Conservation (phyloP, 768 basidiomycete genomes). For the Lactarius tabidus region DNA sequence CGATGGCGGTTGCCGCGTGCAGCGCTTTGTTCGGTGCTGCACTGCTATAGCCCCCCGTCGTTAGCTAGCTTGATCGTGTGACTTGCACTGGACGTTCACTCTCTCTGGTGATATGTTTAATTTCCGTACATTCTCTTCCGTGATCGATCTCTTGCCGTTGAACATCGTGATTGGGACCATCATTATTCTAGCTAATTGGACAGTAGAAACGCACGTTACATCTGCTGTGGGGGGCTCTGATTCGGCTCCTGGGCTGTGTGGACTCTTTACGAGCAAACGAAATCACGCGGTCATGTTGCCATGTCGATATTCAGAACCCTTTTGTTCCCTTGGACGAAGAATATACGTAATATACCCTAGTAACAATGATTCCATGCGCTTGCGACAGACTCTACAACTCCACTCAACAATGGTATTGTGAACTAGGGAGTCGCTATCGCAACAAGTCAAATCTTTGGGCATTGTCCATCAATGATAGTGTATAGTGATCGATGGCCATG, state of each 20-base stretch:
- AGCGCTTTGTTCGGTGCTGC: conserved; percentile 15
- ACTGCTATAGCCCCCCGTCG: neutral
- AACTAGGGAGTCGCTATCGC: too few species aligned
- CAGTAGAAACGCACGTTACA: neutral
- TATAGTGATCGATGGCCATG: neutral
- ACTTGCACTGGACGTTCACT: neutral
- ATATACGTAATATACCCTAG: conserved; percentile 15
- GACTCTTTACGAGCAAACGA: conserved; percentile 4
- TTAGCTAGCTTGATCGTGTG: too few species aligned
- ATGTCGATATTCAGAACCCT: neutral
- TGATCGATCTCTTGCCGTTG: neutral
- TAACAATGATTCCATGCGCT: neutral
- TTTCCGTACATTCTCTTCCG: neutral
- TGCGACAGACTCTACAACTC: neutral
- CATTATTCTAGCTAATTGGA: neutral
- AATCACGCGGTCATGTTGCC: neutral
- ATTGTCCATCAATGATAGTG: neutral
- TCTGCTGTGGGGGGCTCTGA: neutral
- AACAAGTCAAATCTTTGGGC: neutral
- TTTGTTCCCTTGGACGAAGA: neutral
- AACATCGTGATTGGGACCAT: neutral
- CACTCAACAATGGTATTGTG: too few species aligned
- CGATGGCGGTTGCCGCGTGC: conserved; percentile 5
- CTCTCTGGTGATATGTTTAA: neutral
- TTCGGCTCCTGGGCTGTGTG: neutral